Percentiles rank a stretch among this genome's conserved stretches.
Conservation (phyloP, 2,329 filamentous ascomycete species). For the Xylaria sp. region DNA sequence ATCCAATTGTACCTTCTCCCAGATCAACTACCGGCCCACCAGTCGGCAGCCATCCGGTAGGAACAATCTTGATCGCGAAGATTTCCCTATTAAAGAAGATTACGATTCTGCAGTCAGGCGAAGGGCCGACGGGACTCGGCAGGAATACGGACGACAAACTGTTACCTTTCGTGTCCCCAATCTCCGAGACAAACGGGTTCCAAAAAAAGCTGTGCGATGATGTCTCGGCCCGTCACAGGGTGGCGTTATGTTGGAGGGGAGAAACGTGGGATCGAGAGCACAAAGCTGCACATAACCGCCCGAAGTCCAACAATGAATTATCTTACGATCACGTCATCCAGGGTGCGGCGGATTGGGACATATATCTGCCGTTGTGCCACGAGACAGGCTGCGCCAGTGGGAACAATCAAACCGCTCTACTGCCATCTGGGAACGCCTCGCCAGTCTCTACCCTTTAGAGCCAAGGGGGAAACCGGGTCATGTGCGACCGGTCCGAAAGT, state of each 20-base stretch:
- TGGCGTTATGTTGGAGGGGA: conserved; percentile 23
- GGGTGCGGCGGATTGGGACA: conserved; percentile 8
- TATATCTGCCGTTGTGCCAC: conserved; percentile 30
- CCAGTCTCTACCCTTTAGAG: conserved; percentile 28
- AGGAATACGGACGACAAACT: conserved; percentile 29
- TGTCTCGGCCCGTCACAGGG: conserved; percentile 32
- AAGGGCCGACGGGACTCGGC: conserved; percentile 38
- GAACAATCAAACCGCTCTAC: conserved; percentile 28
- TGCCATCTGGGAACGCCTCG: conserved; percentile 24
- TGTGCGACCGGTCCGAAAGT: conserved; percentile 27
- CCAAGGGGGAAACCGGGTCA: conserved; percentile 22
- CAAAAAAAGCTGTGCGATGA: conserved; percentile 17
- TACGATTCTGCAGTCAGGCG: conserved; percentile 44
- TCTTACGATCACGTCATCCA: conserved; percentile 34
- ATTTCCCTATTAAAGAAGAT: conserved; percentile 43
- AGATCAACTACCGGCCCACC: conserved; percentile 9
- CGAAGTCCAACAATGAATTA: conserved; percentile 18
- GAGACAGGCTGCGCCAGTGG: conserved; percentile 13
- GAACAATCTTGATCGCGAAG: conserved; percentile 38
- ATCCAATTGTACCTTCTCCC: not conserved
- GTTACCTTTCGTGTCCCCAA: conserved; percentile 31
- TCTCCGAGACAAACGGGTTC: conserved; percentile 34
- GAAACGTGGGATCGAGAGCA: conserved; percentile 35
- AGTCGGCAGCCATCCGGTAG: conserved; percentile 28
- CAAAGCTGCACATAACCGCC: conserved; percentile 26